Evolutionary conservation across 1,139 yeast species (phyloP).

Genomic region (Nakaseomyces glabratus): DNA sequence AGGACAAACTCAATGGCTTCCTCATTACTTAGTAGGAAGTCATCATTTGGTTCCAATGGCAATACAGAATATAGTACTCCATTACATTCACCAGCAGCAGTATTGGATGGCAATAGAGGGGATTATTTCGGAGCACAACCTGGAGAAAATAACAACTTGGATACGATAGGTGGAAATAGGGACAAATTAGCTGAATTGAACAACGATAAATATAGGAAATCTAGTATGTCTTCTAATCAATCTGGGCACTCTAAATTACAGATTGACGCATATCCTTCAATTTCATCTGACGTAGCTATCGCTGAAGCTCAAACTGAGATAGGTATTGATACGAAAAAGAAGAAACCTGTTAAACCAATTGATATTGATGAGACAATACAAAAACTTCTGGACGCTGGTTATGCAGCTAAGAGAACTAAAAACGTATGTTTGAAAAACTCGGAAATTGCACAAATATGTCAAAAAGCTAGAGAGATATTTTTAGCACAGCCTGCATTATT

Average conservation of each 20-base stretch:
- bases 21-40: slow-evolving; percentile 9
- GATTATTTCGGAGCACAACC: slow-evolving; percentile 5
- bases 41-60: slow-evolving; percentile 10
- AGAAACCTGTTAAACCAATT: slow-evolving; percentile 35
- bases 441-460: slow-evolving; percentile 80
- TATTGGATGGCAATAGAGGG: slow-evolving; percentile 1
- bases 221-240: slow-evolving; percentile 1
- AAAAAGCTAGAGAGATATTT: slow-evolving; percentile 79
- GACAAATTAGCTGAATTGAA: slow-evolving; percentile 8
- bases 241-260: slow-evolving; percentile 4
- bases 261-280: slow-evolving; percentile 2
- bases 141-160: slow-evolving; percentile 4
- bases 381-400: slow-evolving; percentile 86
- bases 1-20: slow-evolving; percentile 13
- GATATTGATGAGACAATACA: slow-evolving; percentile 87
- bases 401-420: slow-evolving; percentile 85
- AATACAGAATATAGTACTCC: slow-evolving; percentile 12
- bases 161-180: slow-evolving; percentile 6
- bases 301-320: slow-evolving; percentile 7
- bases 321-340: slow-evolving; percentile 20
- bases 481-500: slow-evolving; percentile 80
- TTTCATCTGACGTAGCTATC: slow-evolving; percentile 1
- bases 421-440: slow-evolving; percentile 78
- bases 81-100: slow-evolving; percentile 12
- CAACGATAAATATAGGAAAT: slow-evolving; percentile 5